Evolutionary conservation across 495 filamentous ascomycete genomes (phyloP).

Genomic region (Aspergillus haitiensis): DNA sequence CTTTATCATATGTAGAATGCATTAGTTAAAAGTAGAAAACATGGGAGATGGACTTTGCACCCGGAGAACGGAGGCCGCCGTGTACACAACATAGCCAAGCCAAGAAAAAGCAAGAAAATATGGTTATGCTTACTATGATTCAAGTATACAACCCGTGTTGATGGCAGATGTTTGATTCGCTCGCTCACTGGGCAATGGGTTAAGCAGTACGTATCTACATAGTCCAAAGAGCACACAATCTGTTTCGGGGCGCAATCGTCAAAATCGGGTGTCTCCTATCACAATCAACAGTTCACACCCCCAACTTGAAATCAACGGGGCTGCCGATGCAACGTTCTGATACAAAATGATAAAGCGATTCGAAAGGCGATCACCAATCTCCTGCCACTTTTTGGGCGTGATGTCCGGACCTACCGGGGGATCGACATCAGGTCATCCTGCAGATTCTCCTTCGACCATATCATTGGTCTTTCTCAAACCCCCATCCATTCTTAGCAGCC

Average conservation of each 20-base stretch:
- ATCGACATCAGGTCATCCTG: slow-evolving; percentile 12
- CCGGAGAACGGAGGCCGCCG: slow-evolving; percentile 8
- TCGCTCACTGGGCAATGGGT: background rate
- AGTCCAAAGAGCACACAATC: slow-evolving; percentile 9
- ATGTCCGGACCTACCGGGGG: slow-evolving; percentile 20
- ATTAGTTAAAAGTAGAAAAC: background rate
- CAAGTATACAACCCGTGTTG: background rate
- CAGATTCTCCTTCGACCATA: slow-evolving; percentile 1
- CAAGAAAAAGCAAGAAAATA: background rate
- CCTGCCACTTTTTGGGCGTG: slow-evolving; percentile 10
- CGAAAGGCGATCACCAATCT: slow-evolving; percentile 12
- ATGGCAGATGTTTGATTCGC: slow-evolving; percentile 11
- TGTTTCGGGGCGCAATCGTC: slow-evolving; percentile 6
- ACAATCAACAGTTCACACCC: background rate
- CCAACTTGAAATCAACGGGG: background rate
- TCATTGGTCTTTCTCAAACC: slow-evolving; percentile 21
- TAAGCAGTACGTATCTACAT: background rate
- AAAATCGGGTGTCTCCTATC: slow-evolving; percentile 15
- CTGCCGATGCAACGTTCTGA: slow-evolving; percentile 23
- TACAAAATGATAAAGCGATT: slow-evolving; percentile 2
- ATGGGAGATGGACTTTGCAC: background rate
- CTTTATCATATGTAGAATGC: background rate
- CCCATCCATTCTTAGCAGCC: slow-evolving; percentile 11
- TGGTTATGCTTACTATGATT: background rate
- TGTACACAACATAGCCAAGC: background rate